phyloP scores from a whole-genome alignment of 139 green algal species.

The Zygnema circumcarinatum region DNA sequence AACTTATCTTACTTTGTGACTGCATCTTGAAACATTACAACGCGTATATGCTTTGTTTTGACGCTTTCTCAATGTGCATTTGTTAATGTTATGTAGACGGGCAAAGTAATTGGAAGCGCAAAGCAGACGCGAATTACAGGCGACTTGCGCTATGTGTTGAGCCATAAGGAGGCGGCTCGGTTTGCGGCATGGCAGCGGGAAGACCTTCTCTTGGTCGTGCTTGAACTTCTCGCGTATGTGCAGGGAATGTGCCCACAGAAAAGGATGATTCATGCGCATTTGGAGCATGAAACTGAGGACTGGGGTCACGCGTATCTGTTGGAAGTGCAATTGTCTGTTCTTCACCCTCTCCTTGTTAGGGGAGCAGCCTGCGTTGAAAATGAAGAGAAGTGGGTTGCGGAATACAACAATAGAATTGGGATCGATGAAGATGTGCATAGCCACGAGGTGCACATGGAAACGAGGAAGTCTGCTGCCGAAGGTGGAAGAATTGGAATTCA shows the following conservation, averaged over 20 bases:
- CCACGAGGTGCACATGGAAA: too few species aligned
- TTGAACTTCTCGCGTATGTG: conserved; percentile 32
- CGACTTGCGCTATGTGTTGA: conserved; percentile 53
- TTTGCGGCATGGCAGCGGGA: background rate
- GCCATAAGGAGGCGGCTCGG: conserved; percentile 26
- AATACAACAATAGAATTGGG: too few species aligned
- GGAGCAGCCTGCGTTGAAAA: conserved; percentile 13
- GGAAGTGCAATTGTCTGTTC: conserved; percentile 30
- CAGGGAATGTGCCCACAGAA: conserved; percentile 51
- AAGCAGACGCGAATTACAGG: conserved; percentile 13
- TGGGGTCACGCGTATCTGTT: conserved; percentile 37
- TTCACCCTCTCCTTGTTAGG: conserved; percentile 43
- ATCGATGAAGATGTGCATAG: too few species aligned
- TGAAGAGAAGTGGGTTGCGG: background rate
- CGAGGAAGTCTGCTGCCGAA: too few species aligned
- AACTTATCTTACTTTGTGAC: too few species aligned
- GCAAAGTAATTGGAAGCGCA: background rate
- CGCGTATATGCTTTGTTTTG: too few species aligned
- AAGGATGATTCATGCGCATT: conserved; percentile 26
- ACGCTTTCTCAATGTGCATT: background rate
- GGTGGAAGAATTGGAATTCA: too few species aligned
- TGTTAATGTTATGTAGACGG: background rate
- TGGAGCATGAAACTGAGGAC: conserved; percentile 50
- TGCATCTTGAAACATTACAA: too few species aligned
- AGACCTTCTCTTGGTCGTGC: conserved; percentile 32